phyloP scores from a whole-genome alignment of 306 rosid species.

The Lathyrus tuberosus region DNA sequence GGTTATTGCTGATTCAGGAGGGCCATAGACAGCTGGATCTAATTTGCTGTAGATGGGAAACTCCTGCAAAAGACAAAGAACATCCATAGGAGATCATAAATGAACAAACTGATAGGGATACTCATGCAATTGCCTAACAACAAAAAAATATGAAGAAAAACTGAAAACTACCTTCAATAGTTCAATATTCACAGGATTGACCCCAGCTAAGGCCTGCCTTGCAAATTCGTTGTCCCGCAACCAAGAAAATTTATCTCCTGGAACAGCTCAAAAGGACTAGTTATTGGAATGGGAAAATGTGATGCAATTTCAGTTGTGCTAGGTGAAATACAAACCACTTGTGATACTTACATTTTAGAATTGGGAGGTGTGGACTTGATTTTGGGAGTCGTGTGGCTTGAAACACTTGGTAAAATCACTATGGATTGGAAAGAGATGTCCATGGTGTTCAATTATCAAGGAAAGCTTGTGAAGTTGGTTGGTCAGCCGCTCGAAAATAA shows the following conservation, averaged over 20 bases:
- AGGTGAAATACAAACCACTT: too few species aligned
- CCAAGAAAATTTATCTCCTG: slow-evolving; percentile 92
- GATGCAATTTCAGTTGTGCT: too few species aligned
- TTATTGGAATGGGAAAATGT: slow-evolving; percentile 11
- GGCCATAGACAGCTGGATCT: slow-evolving; percentile 74
- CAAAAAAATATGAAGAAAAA: slow-evolving; percentile 43
- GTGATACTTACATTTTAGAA: too few species aligned
- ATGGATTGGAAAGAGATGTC: too few species aligned
- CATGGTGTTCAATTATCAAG: too few species aligned
- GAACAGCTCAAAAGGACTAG: slow-evolving; percentile 1
- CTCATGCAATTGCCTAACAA: not conserved
- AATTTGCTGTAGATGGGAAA: slow-evolving; percentile 81
- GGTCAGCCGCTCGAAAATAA: too few species aligned
- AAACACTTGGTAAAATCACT: too few species aligned
- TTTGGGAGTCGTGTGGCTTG: too few species aligned
- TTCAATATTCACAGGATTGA: slow-evolving; percentile 92
- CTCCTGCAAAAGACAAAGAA: slow-evolving; percentile 53
- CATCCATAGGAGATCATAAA: slow-evolving; percentile 3
- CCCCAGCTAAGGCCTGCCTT: slow-evolving; percentile 86
- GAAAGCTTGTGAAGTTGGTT: too few species aligned
- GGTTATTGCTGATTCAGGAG: slow-evolving; percentile 77
- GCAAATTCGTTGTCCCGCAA: slow-evolving; percentile 92
- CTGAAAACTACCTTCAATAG: slow-evolving; percentile 63
- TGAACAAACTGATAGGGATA: slow-evolving; percentile 25
- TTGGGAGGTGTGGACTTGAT: too few species aligned